Percentiles rank a stretch among this genome's conserved stretches.
Evolutionary conservation across 768 basidiomycete species (phyloP).

Genomic region (Suillus plorans): DNA sequence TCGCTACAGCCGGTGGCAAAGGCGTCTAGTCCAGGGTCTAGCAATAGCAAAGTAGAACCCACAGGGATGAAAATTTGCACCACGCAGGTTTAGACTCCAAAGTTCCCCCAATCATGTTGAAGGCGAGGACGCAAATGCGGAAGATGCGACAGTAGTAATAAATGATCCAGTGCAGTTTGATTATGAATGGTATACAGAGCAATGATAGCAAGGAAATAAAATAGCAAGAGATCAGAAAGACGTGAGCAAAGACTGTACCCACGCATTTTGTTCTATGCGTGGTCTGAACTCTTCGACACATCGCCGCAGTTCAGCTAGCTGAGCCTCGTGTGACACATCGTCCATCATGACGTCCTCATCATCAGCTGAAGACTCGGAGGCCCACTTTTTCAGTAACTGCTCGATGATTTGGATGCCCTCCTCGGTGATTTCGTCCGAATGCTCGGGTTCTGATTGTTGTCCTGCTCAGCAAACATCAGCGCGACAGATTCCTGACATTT

Average conservation of each 20-base stretch:
- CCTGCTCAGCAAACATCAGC: conserved; percentile 8
- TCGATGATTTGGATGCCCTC: conserved; percentile 83
- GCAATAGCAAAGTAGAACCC: too few relatives aligned
- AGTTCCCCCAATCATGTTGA: not conserved
- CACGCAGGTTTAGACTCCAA: not conserved
- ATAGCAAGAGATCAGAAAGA: conserved; percentile 29
- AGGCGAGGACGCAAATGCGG: not conserved
- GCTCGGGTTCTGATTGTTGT: conserved; percentile 39
- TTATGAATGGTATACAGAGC: conserved; percentile 8
- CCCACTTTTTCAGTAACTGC: conserved; percentile 73
- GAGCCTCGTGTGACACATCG: conserved; percentile 39
- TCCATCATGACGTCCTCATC: conserved; percentile 51
- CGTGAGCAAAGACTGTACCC: conserved; percentile 65
- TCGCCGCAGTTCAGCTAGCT: conserved; percentile 49
- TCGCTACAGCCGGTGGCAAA: too few relatives aligned
- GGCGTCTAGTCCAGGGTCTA: too few relatives aligned
- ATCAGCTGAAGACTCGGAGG: conserved; percentile 33
- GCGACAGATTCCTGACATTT: not conserved
- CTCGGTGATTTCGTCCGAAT: conserved; percentile 62
- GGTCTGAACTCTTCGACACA: conserved; percentile 67
- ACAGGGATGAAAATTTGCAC: not conserved
- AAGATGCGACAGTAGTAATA: not conserved
- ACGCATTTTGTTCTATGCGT: conserved; percentile 73
- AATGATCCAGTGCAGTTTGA: not conserved
- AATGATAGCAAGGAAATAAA: not conserved